Conservation (phyloP, 352 stramenopile genomes). For the Phytophthora foliorum region DNA sequence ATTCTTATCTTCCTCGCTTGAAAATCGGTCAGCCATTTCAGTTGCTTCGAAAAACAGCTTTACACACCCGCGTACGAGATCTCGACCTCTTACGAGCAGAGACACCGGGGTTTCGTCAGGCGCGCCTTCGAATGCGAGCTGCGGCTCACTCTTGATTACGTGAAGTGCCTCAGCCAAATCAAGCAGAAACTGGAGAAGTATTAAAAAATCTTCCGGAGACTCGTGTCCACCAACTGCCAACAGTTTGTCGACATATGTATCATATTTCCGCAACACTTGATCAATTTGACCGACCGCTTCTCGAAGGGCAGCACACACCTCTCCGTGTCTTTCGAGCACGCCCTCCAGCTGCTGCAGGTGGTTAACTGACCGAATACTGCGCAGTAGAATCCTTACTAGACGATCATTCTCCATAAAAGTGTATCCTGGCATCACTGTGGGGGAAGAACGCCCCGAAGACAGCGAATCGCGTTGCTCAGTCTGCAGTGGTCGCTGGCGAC, state of each 20-base stretch:
- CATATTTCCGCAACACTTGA: conserved; percentile 43
- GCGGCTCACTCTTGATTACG: conserved; percentile 11
- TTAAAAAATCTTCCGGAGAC: conserved; percentile 12
- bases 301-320: conserved; percentile 46
- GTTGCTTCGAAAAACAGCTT: conserved; percentile 77
- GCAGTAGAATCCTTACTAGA: conserved; percentile 74
- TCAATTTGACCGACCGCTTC: conserved; percentile 44
- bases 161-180: conserved; percentile 36
- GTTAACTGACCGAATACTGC: conserved; percentile 71
- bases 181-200: conserved; percentile 34
- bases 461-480: conserved; percentile 1
- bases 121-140: not conserved
- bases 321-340: conserved; percentile 62
- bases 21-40: conserved; percentile 68
- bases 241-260: conserved; percentile 23
- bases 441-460: conserved; percentile 12
- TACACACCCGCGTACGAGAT: conserved; percentile 58
- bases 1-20: conserved; percentile 33
- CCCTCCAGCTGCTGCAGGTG: conserved; percentile 58
- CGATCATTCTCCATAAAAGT: conserved; percentile 83
- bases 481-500: conserved; percentile 14
- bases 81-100: conserved; percentile 40
- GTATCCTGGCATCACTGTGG: conserved; percentile 29
- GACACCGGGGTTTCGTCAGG: conserved; percentile 4
- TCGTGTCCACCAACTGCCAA: conserved; percentile 1